Evolutionary conservation across 2,329 filamentous ascomycete genomes (phyloP), one percentile per base, ranked within the genome.

Genomic region (Fusarium austroafricanum): DNA sequence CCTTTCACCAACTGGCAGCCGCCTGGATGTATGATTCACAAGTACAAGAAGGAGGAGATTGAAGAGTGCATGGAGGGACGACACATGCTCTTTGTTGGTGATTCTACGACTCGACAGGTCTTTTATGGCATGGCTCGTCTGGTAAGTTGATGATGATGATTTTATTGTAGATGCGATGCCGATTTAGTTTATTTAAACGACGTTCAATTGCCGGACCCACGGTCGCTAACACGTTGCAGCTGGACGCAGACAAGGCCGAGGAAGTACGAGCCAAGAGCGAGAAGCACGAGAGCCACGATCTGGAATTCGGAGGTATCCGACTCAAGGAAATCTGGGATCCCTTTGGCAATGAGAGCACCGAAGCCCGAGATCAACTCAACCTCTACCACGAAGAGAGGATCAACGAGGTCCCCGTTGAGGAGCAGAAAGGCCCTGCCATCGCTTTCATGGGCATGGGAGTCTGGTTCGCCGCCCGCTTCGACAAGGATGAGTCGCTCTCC

Each of bases 301-400:
- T 70, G 47, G 63, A 65, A 31, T 57, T 70, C n/a, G 67, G 55
- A 10, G 67, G 57, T 4, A 55, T 70, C 17, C 67, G 67, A 23
- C 52, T 70, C 9, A 47, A 61, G 20, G 89, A 88, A 60, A 74
- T 88, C 12, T 90, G 87, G 86, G 88, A 91, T 75, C 88, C 89
- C 3, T 89, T 82, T 17, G 70, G 63, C 28, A 68, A 71, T 29
- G 64, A 63, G 21, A 68, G 53, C 42, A 47, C 54, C 18, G 46
- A 55, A 3, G 65, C 53, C 33, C 67, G 47, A 15, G 61, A 71
- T 9, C 67, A 74, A 42, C 64, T 77, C 28, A n/a, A 68, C 9
- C 46, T 61, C 17, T 71, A 68, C 45, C 57, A 55, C n/a, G 23
- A 68, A 7, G 64, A 74, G 17, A 67, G 55, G 40, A 50, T 57